Evolutionary conservation across 768 basidiomycete genomes (phyloP).

Genomic region (Coprinopsis sp.): DNA sequence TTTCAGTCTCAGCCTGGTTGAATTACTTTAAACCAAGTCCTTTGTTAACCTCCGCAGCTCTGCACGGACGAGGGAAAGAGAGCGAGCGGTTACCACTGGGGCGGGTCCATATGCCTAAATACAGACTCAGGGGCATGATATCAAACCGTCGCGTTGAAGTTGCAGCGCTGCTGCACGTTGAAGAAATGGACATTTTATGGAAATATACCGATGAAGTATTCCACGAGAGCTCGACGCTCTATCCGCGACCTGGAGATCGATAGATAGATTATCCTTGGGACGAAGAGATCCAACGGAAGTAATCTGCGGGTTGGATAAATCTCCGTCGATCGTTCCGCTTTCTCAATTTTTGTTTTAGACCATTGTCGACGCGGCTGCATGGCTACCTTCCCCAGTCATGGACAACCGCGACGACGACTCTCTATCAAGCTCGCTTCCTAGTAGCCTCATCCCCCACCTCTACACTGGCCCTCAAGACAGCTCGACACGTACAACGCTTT

Average conservation of each 20-base stretch:
- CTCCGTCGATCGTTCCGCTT: slow-evolving; percentile 30
- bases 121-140: slow-evolving; percentile 9
- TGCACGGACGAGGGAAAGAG: too few species aligned
- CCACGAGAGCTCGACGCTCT: too few species aligned
- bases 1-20: too few species aligned
- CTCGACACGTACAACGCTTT: slow-evolving; percentile 22
- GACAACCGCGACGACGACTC: slow-evolving; percentile 15
- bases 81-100: slow-evolving; percentile 37
- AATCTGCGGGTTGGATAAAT: slow-evolving; percentile 27
- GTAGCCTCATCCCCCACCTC: slow-evolving; percentile 46
- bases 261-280: not conserved
- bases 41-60: too few species aligned
- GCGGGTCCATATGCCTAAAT: slow-evolving; percentile 29
- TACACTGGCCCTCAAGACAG: slow-evolving; percentile 33
- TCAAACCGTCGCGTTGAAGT: too few species aligned
- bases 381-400: slow-evolving; percentile 14
- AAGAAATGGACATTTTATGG: not conserved
- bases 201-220: not conserved
- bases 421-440: slow-evolving; percentile 43
- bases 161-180: slow-evolving; percentile 2
- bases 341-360: slow-evolving; percentile 17
- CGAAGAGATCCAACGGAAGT: too few species aligned
- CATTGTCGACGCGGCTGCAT: slow-evolving; percentile 6
- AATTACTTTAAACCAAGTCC: too few species aligned
- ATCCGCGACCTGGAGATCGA: slow-evolving; percentile 1